A percentile compares a stretch with the other conserved stretches of the same genome.
These are phyloP conservation scores for Amylocystis lapponica DNA, from an alignment of 768 basidiomycete species.

Conservation along the genomic window DNA sequence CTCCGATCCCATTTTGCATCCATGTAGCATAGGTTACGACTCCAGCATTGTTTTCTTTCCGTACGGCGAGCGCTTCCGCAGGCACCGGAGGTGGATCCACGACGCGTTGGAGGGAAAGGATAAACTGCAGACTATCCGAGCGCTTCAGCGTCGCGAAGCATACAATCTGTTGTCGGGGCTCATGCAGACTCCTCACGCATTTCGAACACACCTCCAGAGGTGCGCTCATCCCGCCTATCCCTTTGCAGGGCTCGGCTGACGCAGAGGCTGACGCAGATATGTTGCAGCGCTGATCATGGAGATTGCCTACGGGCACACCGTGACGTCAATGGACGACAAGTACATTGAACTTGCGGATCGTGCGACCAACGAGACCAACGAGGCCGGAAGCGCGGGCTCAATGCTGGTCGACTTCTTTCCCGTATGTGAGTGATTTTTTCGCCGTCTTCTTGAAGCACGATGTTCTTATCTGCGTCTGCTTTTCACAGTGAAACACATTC, in stretches of 20 bases:
- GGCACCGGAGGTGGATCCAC: constrained; percentile 21
- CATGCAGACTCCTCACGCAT: constrained; percentile 7
- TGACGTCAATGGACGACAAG: constrained; percentile 22
- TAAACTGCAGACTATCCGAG: constrained; percentile 7
- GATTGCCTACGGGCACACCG: constrained; percentile 28
- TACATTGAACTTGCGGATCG: constrained; percentile 23
- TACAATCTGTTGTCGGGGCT: constrained; percentile 9
- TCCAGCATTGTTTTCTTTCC: constrained; percentile 11
- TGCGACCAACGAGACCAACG: constrained; percentile 18
- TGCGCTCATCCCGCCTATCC: constrained; percentile 1
- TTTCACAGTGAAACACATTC: constrained; percentile 15
- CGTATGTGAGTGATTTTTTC: constrained; percentile 14
- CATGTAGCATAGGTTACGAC: constrained; percentile 16
- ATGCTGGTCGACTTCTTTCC: constrained; percentile 30
- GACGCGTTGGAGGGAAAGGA: constrained; percentile 16
- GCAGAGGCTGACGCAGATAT: constrained; percentile 17
- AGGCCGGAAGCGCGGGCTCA: constrained; percentile 20
- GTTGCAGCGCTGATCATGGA: constrained; percentile 25
- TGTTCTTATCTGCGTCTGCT: not conserved
- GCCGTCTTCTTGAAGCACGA: not conserved
- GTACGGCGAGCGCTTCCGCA: constrained; percentile 22
- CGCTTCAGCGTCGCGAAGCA: constrained; percentile 13
- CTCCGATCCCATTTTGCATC: not conserved
- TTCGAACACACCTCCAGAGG: constrained; percentile 13
- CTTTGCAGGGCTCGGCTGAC: not conserved